Conservation (phyloP, 2,329 filamentous ascomycete genomes). For the Leptographium galeiforme region DNA sequence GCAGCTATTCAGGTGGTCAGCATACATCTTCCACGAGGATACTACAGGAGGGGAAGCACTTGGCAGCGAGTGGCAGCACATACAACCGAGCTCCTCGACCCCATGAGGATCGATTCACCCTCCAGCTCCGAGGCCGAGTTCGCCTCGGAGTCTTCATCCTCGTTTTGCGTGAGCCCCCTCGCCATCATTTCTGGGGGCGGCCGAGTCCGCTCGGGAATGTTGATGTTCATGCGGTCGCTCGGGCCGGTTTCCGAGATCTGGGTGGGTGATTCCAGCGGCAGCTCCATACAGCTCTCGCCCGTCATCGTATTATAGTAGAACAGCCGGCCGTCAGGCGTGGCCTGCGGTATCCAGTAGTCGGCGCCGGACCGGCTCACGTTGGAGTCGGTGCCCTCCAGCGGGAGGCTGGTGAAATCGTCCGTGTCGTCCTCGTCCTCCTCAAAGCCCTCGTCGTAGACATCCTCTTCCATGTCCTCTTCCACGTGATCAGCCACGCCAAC, state of each 20-base stretch:
- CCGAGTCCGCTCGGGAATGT: constrained; percentile 77
- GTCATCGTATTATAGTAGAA: constrained; percentile 99
- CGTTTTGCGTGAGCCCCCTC: constrained; percentile 64
- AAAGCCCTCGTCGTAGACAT: constrained; percentile 52
- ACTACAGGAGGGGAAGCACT: background rate
- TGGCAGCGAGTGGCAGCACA: constrained; percentile 15
- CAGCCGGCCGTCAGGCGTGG: constrained; percentile 78
- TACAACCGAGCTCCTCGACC: constrained; percentile 57
- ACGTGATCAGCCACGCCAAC: constrained; percentile 38
- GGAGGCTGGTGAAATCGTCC: constrained; percentile 34
- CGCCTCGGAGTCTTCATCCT: constrained; percentile 76
- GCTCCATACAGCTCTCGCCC: constrained; percentile 84
- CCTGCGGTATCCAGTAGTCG: constrained; percentile 97
- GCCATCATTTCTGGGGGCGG: constrained; percentile 88
- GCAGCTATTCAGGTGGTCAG: background rate
- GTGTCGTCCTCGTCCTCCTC: constrained; percentile 47
- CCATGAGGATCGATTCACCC: constrained; percentile 58
- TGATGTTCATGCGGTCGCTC: constrained; percentile 75
- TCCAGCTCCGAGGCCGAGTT: constrained; percentile 80
- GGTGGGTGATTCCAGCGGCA: constrained; percentile 81
- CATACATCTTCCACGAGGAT: no score
- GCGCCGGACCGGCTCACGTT: constrained; percentile 63
- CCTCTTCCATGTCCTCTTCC: constrained; percentile 54
- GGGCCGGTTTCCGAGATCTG: constrained; percentile 73
- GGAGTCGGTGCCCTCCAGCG: constrained; percentile 52